These are phyloP conservation scores for Penicillium bialowiezense DNA, from an alignment of 495 filamentous ascomycete genomes.

Conservation along the genomic window DNA sequence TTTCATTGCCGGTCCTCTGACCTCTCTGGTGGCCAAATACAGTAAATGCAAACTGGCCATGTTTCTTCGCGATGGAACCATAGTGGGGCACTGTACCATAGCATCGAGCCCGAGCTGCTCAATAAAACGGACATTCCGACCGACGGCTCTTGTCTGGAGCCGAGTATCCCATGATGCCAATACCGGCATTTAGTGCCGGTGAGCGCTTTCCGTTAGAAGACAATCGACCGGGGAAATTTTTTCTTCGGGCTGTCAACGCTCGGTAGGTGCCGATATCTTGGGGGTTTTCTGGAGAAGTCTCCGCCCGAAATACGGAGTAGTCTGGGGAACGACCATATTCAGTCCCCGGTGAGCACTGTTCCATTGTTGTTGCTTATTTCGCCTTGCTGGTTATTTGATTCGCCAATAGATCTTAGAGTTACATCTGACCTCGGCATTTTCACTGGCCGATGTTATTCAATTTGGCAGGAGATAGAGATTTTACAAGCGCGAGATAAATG, in stretches of 20 bases:
- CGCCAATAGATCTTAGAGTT: no score
- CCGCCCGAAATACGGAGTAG: not conserved
- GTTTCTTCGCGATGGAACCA: not conserved
- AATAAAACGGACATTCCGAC: not conserved
- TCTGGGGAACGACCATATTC: no score
- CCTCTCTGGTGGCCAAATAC: not conserved
- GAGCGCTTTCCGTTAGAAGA: conserved; percentile 7
- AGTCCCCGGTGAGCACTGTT: no score
- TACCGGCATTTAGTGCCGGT: conserved; percentile 2
- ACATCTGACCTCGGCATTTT: no score
- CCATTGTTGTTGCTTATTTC: no score
- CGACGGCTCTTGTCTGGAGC: not conserved
- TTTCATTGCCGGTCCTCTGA: not conserved
- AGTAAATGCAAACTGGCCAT: not conserved
- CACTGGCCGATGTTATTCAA: no score
- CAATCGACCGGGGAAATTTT: not conserved
- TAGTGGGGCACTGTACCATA: not conserved
- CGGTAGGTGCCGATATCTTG: not conserved
- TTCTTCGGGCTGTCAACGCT: not conserved
- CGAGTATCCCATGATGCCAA: not conserved
- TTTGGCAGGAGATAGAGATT: no score
- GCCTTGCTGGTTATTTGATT: no score
- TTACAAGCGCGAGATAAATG: no score
- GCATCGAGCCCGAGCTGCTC: not conserved
- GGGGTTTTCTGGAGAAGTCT: not conserved